Evolutionary conservation across 139 green algal genomes (phyloP).

Genomic region (Chlorella sp.): DNA sequence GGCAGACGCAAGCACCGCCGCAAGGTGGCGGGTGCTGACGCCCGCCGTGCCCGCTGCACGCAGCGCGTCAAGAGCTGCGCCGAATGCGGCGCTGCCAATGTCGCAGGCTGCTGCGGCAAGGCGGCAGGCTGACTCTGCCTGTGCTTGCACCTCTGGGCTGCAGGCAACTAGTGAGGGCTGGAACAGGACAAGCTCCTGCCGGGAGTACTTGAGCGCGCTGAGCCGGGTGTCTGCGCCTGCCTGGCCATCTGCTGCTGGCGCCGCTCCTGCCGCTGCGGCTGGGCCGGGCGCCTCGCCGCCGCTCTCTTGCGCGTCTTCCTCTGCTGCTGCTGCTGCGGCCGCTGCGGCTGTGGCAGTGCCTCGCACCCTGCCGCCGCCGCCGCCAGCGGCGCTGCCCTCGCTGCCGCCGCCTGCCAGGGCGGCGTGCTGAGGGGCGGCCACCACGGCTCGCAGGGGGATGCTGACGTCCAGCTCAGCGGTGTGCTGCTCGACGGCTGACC

Average conservation of each 20-base stretch:
- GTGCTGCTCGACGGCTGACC: not conserved
- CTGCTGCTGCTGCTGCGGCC: not conserved
- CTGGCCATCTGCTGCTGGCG: not conserved
- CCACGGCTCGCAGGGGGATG: not conserved
- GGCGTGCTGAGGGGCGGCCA: not conserved
- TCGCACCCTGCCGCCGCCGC: not conserved
- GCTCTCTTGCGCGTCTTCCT: not conserved
- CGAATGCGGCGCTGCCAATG: not conserved
- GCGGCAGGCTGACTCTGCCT: not conserved
- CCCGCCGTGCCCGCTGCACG: not conserved
- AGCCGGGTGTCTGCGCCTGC: not conserved
- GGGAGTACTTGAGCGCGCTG: not conserved
- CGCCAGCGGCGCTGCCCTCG: slow-evolving; percentile 20
- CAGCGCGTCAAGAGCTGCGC: not conserved
- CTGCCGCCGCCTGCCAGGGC: not conserved
- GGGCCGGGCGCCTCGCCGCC: not conserved
- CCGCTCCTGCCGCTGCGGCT: too few relatives aligned
- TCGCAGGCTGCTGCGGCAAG: not conserved
- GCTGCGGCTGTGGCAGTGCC: not conserved
- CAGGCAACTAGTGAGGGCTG: slow-evolving; percentile 28
- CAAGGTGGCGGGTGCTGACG: not conserved
- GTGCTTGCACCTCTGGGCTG: not conserved
- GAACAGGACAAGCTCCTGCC: slow-evolving; percentile 21
- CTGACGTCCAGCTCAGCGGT: not conserved
- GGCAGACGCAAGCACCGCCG: not conserved